Base-by-base conservation (phyloP, 495 filamentous ascomycete genomes). In the Elaphomyces granulatus region DNA sequence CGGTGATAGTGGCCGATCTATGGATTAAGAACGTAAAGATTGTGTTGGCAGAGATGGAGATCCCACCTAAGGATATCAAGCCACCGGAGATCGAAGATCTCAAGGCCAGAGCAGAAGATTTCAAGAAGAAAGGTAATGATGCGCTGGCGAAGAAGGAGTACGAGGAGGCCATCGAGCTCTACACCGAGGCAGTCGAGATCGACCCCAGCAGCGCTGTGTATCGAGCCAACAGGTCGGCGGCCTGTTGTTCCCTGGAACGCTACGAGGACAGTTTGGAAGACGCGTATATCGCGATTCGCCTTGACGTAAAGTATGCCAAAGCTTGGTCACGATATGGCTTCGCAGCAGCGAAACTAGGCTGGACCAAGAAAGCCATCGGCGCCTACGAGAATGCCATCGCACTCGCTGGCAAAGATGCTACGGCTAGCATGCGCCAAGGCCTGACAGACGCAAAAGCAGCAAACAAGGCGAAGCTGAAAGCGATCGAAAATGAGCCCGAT, bases 1-100 rank as follows among this genome's bases (percentile, higher is more conserved):
- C 34, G 15, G 8, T 36, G 34, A 36, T 36, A 8, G 15, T 36
- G 8, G 34, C 34, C 34, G 15, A 16, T 16, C 15, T 36, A 16
- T 36, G 34, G 8, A 8, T 36, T 16, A 36, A 16, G 34, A 36
- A 36, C 15, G 34, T 36, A 8, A 16, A 36, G 34, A 36, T 36
- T 16, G 15, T 36, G 8, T 16, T 36, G 8, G 18, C 34, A 16
- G 8, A 8, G 8, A 36, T 16, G 8, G 18, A 36, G n/a, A 36
- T 36, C 18, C 18, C 34, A 16, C 8, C 15, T 8, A 16, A 8
- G 15, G 34, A 36, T 16, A 16, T 36, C 34, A 36, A 36, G 15
- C 8, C 8, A 36, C 34, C 34, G 15, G 15, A 16, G 34, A 36
- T 16, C 15, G 8, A 8, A 16, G 34, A 8, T 8, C 8, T 8